Conservation (phyloP, 441 rosid genomes). For the Gossypium trilobum region DNA sequence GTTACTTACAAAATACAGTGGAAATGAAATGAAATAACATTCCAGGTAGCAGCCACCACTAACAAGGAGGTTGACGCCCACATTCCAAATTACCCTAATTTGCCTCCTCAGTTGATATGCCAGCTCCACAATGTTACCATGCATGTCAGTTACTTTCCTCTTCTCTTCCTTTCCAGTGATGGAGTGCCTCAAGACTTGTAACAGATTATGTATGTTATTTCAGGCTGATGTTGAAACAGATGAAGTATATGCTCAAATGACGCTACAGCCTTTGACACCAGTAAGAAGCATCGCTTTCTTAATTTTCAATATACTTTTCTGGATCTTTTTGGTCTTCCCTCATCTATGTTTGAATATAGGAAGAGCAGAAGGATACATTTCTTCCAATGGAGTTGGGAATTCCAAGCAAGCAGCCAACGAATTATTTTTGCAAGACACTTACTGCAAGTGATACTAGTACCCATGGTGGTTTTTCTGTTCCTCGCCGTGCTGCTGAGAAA, state of each 20-base stretch:
- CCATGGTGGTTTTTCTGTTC: constrained; percentile 96
- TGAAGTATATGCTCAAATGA: constrained; percentile 94
- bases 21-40: constrained; percentile 5
- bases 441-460: constrained; percentile 98
- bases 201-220: constrained; percentile 14
- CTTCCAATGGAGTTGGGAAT: constrained; percentile 76
- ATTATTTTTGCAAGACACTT: constrained; percentile 91
- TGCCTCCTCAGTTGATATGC: constrained; percentile 51
- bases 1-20: neutral
- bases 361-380: constrained; percentile 84
- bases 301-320: neutral
- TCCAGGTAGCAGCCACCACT: constrained; percentile 87
- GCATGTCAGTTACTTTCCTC: constrained; percentile 50
- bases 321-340: neutral
- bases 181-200: constrained; percentile 1
- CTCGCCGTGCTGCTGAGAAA: constrained; percentile 97
- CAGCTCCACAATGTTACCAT: constrained; percentile 94
- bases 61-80: constrained; percentile 89
- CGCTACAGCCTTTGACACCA: constrained; percentile 72
- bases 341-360: constrained; percentile 31
- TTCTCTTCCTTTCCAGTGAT: neutral
- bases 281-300: constrained; percentile 29
- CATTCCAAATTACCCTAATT: constrained; percentile 82
- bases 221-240: constrained; percentile 89
- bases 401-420: constrained; percentile 85